A percentile compares a stretch with the other conserved stretches of the same genome.
These are phyloP conservation scores for Talaromyces sp. DNA, from an alignment of 2,329 filamentous ascomycete species.

Conservation along the genomic window DNA sequence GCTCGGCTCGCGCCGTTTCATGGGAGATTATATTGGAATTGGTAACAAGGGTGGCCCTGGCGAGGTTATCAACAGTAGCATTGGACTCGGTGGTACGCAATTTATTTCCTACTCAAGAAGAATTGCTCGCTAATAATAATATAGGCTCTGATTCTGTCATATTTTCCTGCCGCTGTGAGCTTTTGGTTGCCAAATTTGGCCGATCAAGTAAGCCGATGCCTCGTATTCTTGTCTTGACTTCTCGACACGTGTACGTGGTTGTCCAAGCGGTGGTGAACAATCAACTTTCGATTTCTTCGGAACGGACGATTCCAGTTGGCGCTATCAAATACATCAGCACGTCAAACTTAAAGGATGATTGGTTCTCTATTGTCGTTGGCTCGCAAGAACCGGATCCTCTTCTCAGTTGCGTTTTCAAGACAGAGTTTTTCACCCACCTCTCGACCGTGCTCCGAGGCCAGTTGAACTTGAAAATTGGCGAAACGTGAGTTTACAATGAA, in stretches of 20 bases:
- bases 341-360: slow-evolving; percentile 84
- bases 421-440: slow-evolving; percentile 93
- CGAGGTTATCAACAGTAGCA: slow-evolving; percentile 69
- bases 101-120: neutral
- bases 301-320: slow-evolving; percentile 75
- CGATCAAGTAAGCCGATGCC: slow-evolving; percentile 91
- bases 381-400: slow-evolving; percentile 93
- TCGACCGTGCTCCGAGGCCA: slow-evolving; percentile 71
- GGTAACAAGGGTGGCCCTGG: slow-evolving; percentile 75
- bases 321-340: slow-evolving; percentile 82
- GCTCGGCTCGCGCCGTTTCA: slow-evolving; percentile 82
- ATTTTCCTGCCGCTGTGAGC: slow-evolving; percentile 87
- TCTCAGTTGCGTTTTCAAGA: slow-evolving; percentile 90
- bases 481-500: slow-evolving; percentile 44
- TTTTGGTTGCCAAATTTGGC: slow-evolving; percentile 90
- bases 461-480: slow-evolving; percentile 75
- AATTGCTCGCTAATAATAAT: neutral
- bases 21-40: slow-evolving; percentile 91
- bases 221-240: slow-evolving; percentile 77
- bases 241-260: slow-evolving; percentile 81
- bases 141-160: slow-evolving; percentile 60
- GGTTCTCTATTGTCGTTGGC: slow-evolving; percentile 90
- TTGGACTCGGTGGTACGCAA: slow-evolving; percentile 60
- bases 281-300: slow-evolving; percentile 73
- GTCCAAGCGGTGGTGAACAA: slow-evolving; percentile 77